Evolutionary conservation across 2,329 filamentous ascomycete genomes (phyloP), one percentile per base, ranked within the genome.

Genomic region (Aspergillus sp.): DNA sequence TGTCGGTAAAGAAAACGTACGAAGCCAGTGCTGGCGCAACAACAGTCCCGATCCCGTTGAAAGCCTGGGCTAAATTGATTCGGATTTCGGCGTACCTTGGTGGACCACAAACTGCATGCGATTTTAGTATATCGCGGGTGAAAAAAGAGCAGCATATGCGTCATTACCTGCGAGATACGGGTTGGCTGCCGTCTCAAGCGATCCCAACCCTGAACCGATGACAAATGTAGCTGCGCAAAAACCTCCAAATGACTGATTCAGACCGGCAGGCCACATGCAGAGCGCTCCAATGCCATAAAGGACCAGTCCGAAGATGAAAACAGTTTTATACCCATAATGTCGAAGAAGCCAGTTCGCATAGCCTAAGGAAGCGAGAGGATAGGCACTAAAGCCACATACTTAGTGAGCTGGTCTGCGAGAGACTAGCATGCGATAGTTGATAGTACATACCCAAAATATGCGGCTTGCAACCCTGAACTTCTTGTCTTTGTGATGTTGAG

Each of bases 221-320:
- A 92, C 83, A 73, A 92, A 90, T 64, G 90, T 80, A 52, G 75
- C 83, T 37, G 83, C 84, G 66, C 88, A 91, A 75, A 92, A 93
- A 8, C 89, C 90, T 24, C 81, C 84, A 67, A 92, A 93, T 15
- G 85, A 89, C 45, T 82, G 82, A 58, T 91, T 83, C 9, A 93
- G 84, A 7, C 88, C 89, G 2, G 87, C 89, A 0, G 90, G 90
- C 90, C 90, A 95, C 76, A 93, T 93, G 76, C 92, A 91, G 62
- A 93, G 85, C 37, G 89, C 90, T 1, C 88, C 89, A 5, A 85
- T 80, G 1, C 88, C 86, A 71, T 91, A 90, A 45, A 91, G 80
- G 57, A 75, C 80, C 6, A 92, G 79, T 39, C 90, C 90, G 27
- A 87, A 80, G 59, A 95, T 93, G 65, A 95, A 93, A 0, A 90